Conservation (phyloP, 2,329 filamentous ascomycete species). For the Trichoderma afroharzianum region DNA sequence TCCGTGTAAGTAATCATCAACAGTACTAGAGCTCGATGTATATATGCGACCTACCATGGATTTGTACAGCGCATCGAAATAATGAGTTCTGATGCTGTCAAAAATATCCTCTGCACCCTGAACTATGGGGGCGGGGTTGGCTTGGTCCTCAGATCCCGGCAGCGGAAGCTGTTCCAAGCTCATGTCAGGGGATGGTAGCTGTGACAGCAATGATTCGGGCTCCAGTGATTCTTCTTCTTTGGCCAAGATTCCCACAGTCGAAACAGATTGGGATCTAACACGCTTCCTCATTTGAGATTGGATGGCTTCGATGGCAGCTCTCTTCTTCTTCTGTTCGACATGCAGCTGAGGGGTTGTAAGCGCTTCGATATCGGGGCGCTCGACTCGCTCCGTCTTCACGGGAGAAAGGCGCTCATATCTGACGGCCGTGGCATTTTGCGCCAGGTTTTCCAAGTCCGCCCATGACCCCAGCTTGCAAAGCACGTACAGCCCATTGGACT, state of each 20-base stretch:
- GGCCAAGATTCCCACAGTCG: constrained; percentile 31
- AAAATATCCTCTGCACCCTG: constrained; percentile 44
- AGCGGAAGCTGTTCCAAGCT: constrained; percentile 21
- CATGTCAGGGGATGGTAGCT: constrained; percentile 23
- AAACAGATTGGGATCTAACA: constrained; percentile 42
- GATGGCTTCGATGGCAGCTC: constrained; percentile 59
- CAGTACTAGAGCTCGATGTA: no score
- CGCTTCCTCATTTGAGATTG: constrained; percentile 58
- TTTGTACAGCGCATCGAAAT: constrained; percentile 59
- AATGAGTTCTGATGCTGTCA: constrained; percentile 54
- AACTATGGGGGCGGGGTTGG: background rate
- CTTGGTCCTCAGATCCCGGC: background rate
- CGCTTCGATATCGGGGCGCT: constrained; percentile 22
- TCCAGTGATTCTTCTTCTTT: constrained; percentile 22
- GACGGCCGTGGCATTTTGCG: constrained; percentile 43
- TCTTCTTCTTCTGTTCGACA: constrained; percentile 52
- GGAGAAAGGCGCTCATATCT: constrained; percentile 31
- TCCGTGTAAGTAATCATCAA: background rate
- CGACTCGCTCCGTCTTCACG: constrained; percentile 19
- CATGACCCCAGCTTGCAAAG: constrained; percentile 66
- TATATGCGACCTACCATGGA: constrained; percentile 48
- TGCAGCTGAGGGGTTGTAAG: constrained; percentile 45
- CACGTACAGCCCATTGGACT: constrained; percentile 58
- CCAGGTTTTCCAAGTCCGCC: constrained; percentile 57
- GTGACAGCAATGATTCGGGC: constrained; percentile 19